Evolutionary conservation across 1,139 yeast species (phyloP).

Genomic region (Dujonia santamariae): DNA sequence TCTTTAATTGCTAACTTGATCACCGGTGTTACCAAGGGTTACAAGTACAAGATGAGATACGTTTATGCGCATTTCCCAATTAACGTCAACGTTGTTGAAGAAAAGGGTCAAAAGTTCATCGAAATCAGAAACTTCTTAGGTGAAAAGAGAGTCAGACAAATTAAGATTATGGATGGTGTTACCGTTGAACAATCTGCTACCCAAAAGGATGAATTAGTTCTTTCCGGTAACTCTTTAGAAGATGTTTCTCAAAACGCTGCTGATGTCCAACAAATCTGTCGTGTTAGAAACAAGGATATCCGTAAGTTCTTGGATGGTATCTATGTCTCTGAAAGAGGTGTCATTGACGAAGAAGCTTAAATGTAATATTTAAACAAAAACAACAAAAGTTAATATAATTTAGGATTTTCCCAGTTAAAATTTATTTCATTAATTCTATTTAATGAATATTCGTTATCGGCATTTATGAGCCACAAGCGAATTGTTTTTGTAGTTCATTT

Average conservation of each 20-base stretch:
- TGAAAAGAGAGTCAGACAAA: conserved; percentile 92
- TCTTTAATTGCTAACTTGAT: conserved; percentile 90
- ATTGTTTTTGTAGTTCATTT: too few relatives aligned
- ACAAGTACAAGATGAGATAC: conserved; percentile 99
- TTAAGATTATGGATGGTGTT: conserved; percentile 88
- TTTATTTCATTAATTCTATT: too few relatives aligned
- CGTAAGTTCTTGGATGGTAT: conserved; percentile 99
- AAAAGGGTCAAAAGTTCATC: conserved; percentile 71
- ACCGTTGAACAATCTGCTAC: conserved; percentile 71
- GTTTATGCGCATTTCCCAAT: conserved; percentile 99
- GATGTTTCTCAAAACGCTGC: conserved; percentile 98
- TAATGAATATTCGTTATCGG: conserved; percentile 16
- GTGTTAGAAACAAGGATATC: conserved; percentile 99
- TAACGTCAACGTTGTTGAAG: conserved; percentile 84
- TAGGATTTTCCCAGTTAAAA: conserved; percentile 7
- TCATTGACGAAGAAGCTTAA: conserved; percentile 66
- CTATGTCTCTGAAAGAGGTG: conserved; percentile 96
- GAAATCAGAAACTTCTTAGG: conserved; percentile 99
- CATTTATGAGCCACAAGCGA: too few relatives aligned
- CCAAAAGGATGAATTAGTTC: conserved; percentile 92
- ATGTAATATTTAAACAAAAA: too few relatives aligned
- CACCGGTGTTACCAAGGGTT: conserved; percentile 99
- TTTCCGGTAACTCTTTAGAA: conserved; percentile 96
- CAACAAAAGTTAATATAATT: conserved; percentile 5
- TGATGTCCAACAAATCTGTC: conserved; percentile 96